A percentile compares a stretch with the other conserved stretches of the same genome.
Evolutionary conservation across 2,329 filamentous ascomycete genomes (phyloP).

Genomic region (Bipolaris victoriae): DNA sequence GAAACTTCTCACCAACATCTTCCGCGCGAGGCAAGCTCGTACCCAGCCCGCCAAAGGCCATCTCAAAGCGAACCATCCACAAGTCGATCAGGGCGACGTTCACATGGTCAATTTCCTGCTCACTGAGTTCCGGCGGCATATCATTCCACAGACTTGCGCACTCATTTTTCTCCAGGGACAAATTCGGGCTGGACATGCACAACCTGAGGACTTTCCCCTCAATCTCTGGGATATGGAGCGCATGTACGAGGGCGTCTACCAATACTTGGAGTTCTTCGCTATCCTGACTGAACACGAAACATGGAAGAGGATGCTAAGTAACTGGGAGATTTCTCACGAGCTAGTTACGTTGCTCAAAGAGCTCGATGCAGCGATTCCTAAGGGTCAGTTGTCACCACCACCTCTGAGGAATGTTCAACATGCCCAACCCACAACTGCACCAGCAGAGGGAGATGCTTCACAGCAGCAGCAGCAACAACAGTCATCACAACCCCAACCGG

Average conservation of each 20-base stretch:
- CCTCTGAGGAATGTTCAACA: conserved; percentile 55
- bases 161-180: conserved; percentile 92
- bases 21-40: conserved; percentile 64
- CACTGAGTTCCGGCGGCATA: conserved; percentile 87
- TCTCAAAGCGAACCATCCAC: conserved; percentile 53
- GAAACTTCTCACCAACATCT: conserved; percentile 88
- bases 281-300: conserved; percentile 85
- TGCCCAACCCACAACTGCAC: conserved; percentile 41
- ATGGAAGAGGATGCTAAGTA: conserved; percentile 82
- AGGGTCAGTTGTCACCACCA: conserved; percentile 63
- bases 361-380: conserved; percentile 85
- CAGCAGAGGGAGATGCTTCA: conserved; percentile 23
- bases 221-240: conserved; percentile 98
- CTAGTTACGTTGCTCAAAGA: conserved; percentile 85
- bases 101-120: conserved; percentile 86
- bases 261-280: conserved; percentile 92
- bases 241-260: conserved; percentile 91
- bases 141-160: conserved; percentile 93
- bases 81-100: conserved; percentile 65
- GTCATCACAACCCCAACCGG: conserved; percentile 43
- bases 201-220: conserved; percentile 87
- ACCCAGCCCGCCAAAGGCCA: conserved; percentile 44
- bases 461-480: conserved; percentile 23
- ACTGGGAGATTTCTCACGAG: conserved; percentile 92
- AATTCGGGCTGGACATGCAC: conserved; percentile 75